Base-by-base conservation (phyloP, 2,329 filamentous ascomycete genomes). In the Tolypocladium cylindrosporum region DNA sequence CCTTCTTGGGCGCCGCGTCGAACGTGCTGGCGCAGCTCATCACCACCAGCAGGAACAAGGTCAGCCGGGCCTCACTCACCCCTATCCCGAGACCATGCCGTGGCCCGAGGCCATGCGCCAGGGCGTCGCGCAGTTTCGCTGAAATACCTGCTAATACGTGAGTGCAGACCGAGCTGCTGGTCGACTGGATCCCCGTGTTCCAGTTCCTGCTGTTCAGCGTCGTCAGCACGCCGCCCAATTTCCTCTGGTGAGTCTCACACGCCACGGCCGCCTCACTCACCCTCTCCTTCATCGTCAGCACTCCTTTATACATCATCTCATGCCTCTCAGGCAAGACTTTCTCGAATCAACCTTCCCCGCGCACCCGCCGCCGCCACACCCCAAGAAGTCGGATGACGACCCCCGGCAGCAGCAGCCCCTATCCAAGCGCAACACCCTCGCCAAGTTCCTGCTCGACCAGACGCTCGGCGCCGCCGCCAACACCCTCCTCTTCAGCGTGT, bases 201-300 rank as follows among this genome's bases (percentile, higher is more conserved):
- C 89, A 91, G 69, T 96, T 95, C 72, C 74, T 89, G 55, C 67
- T 90, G 56, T 96, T 87, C 76, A 83, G 86, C 62, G 68, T 89
- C 40, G 68, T 96, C 59, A 87, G 81, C 71, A 88, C 86, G 45
- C 91, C 91, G 3, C 89, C 89, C 51, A 97, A 97, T 73, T 90
- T 91, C 68, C 69, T 90, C 65, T 96, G 91, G 91, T 85, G 71
- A 64, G 74, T 71, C n/a, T 40, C 41, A n/a, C 48, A 54, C 19
- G 7, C 27, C 40, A 13, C 31, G 10, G 13, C 10, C 16, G 10
- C n/a, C 40, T 11, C 24, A 37, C 16, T 37, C 37, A 14, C 27
- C 34, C 19, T 19, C n/a, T 40, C 14, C 14, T 9, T 14, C 7
- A 7, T 24, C 48, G 7, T 4, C 48, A 51, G 9, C 45, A n/a